Evolutionary conservation across 768 basidiomycete genomes (phyloP).

Genomic region (Hebeloma cylindrosporum): DNA sequence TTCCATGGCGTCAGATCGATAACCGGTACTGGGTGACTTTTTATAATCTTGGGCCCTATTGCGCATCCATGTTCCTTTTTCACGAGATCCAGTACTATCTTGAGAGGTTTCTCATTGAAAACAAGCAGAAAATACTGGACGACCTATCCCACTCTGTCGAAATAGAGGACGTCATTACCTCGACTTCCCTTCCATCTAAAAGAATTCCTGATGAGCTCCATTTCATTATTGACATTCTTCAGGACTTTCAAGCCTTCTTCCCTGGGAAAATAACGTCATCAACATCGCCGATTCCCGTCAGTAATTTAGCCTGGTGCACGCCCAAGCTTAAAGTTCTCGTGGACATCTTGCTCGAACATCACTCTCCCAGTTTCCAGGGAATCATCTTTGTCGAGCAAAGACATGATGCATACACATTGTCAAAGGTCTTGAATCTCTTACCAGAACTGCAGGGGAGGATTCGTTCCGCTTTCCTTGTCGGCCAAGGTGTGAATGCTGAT

Average conservation of each 20-base stretch:
- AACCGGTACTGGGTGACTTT: slow-evolving; percentile 62
- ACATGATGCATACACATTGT: slow-evolving; percentile 71
- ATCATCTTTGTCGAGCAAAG: slow-evolving; percentile 90
- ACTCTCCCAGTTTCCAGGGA: slow-evolving; percentile 57
- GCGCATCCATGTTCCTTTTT: slow-evolving; percentile 71
- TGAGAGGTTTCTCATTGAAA: slow-evolving; percentile 33
- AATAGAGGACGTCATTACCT: slow-evolving; percentile 15
- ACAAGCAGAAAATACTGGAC: slow-evolving; percentile 13
- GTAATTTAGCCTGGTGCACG: slow-evolving; percentile 66
- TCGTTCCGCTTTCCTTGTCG: slow-evolving; percentile 65
- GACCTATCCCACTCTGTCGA: slow-evolving; percentile 15
- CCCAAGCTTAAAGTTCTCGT: slow-evolving; percentile 70
- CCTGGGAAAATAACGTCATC: slow-evolving; percentile 30
- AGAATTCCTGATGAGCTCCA: slow-evolving; percentile 38
- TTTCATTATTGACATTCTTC: slow-evolving; percentile 38
- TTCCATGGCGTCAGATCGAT: slow-evolving; percentile 61
- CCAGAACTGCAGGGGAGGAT: slow-evolving; percentile 58
- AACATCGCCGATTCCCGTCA: slow-evolving; percentile 41
- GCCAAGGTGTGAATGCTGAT: slow-evolving; percentile 56
- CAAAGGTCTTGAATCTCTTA: slow-evolving; percentile 60
- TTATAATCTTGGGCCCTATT: slow-evolving; percentile 68
- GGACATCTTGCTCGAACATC: slow-evolving; percentile 55
- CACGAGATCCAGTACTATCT: slow-evolving; percentile 56
- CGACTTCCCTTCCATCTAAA: slow-evolving; percentile 16
- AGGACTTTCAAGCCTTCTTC: slow-evolving; percentile 51